phyloP scores from a whole-genome alignment of 495 filamentous ascomycete genomes.

The Penicillium turbatum region DNA sequence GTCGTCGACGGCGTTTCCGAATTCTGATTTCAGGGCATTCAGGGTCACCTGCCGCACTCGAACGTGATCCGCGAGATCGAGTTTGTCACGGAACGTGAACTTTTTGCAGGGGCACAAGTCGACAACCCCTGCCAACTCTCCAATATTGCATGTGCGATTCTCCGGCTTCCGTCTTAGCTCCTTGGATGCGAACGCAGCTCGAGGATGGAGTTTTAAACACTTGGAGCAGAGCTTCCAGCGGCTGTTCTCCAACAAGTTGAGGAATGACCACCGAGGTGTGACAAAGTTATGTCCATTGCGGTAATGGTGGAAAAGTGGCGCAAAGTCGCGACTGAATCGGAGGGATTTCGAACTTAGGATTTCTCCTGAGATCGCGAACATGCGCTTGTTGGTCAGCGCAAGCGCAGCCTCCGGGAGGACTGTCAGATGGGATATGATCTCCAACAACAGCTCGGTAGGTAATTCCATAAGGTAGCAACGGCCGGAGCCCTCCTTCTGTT shows the following conservation, averaged over 20 bases:
- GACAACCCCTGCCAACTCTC: slow-evolving; percentile 40
- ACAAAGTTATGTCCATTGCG: slow-evolving; percentile 39
- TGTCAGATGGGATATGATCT: slow-evolving; percentile 40
- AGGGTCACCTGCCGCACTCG: slow-evolving; percentile 31
- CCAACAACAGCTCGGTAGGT: slow-evolving; percentile 41
- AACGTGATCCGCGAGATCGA: slow-evolving; percentile 36
- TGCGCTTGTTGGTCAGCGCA: slow-evolving; percentile 43
- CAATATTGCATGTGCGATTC: slow-evolving; percentile 36
- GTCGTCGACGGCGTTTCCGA: slow-evolving; percentile 28
- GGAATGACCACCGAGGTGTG: slow-evolving; percentile 41
- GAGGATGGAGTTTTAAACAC: slow-evolving; percentile 44
- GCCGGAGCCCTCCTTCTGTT: slow-evolving; percentile 14
- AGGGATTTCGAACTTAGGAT: slow-evolving; percentile 36
- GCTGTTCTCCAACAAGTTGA: slow-evolving; percentile 37
- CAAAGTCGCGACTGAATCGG: slow-evolving; percentile 43
- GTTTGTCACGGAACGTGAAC: slow-evolving; percentile 42
- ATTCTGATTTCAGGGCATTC: slow-evolving; percentile 26
- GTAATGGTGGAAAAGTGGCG: slow-evolving; percentile 45
- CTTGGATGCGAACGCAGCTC: slow-evolving; percentile 31
- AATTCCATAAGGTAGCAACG: slow-evolving; percentile 41
- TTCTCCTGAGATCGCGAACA: slow-evolving; percentile 36
- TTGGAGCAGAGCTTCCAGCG: slow-evolving; percentile 42
- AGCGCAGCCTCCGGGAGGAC: slow-evolving; percentile 39
- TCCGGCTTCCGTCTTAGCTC: slow-evolving; percentile 39
- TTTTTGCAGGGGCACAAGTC: slow-evolving; percentile 48